Conservation (phyloP, 192 early-diverging fungal species). For the Coemansia erecta region DNA sequence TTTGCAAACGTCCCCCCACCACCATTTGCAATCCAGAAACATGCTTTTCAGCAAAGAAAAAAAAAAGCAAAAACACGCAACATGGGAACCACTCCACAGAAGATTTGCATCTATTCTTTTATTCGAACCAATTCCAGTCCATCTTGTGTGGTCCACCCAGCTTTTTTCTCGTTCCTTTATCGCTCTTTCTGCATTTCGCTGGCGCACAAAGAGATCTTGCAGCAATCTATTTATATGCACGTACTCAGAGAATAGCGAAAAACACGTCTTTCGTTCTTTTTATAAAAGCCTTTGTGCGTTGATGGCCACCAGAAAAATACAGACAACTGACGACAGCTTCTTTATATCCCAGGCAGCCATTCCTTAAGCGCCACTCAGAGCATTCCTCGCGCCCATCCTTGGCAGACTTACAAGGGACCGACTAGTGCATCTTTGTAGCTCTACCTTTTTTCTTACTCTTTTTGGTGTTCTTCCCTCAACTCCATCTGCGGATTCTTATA, state of each 20-base stretch:
- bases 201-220: background rate
- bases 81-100: background rate
- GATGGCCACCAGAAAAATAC: background rate
- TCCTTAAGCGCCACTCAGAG: background rate
- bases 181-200: background rate
- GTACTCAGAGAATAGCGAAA: background rate
- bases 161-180: background rate
- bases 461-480: too few relatives aligned
- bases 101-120: too few relatives aligned
- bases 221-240: conserved; percentile 3
- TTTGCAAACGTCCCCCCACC: background rate
- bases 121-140: background rate
- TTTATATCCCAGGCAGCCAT: background rate
- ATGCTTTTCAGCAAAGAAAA: too few relatives aligned
- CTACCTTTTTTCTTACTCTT: too few relatives aligned
- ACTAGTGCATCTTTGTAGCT: background rate
- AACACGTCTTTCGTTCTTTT: background rate
- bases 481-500: too few relatives aligned
- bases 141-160: background rate
- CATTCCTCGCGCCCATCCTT: background rate
- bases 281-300: conserved; percentile 2
- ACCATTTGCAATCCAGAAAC: background rate
- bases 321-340: background rate
- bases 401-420: background rate
- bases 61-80: background rate